Evolutionary conservation across 2,329 filamentous ascomycete species (phyloP).

Genomic region (Ceratocystis albifundus): DNA sequence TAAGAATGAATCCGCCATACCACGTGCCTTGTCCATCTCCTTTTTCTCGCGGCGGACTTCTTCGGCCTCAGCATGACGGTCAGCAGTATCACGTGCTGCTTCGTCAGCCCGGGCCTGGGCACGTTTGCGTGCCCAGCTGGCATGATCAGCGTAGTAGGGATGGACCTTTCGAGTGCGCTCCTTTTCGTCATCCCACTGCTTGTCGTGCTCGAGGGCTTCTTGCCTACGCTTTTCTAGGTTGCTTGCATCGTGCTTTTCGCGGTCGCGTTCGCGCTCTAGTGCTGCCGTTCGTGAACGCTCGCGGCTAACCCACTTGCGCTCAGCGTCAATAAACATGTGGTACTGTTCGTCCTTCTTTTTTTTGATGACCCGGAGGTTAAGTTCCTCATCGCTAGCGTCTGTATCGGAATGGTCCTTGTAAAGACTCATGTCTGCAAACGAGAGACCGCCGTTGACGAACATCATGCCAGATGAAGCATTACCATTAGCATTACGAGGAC

Average conservation of each 20-base stretch:
- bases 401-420: constrained; percentile 66
- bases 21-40: constrained; percentile 65
- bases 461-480: constrained; percentile 36
- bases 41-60: constrained; percentile 59
- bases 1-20: constrained; percentile 83
- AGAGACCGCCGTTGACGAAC: constrained; percentile 62
- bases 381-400: constrained; percentile 74
- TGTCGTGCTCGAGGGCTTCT: constrained; percentile 51
- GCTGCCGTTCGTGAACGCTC: constrained; percentile 76
- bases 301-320: constrained; percentile 81
- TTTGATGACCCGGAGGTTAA: constrained; percentile 58
- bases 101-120: constrained; percentile 62
- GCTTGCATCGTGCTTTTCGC: constrained; percentile 63
- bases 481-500: constrained; percentile 59
- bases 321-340: constrained; percentile 70
- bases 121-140: constrained; percentile 73
- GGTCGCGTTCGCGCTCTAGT: constrained; percentile 69
- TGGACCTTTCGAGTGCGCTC: constrained; percentile 61
- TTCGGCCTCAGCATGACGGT: constrained; percentile 65
- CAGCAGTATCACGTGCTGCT: constrained; percentile 64
- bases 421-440: constrained; percentile 29
- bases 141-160: constrained; percentile 78
- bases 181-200: constrained; percentile 81
- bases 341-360: constrained; percentile 67
- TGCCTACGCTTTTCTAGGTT: constrained; percentile 55